Percentiles rank a stretch among this genome's conserved stretches.
Evolutionary conservation across 1,284 basidiomycete species (phyloP).

Genomic region (Fomitopsis palustris): DNA sequence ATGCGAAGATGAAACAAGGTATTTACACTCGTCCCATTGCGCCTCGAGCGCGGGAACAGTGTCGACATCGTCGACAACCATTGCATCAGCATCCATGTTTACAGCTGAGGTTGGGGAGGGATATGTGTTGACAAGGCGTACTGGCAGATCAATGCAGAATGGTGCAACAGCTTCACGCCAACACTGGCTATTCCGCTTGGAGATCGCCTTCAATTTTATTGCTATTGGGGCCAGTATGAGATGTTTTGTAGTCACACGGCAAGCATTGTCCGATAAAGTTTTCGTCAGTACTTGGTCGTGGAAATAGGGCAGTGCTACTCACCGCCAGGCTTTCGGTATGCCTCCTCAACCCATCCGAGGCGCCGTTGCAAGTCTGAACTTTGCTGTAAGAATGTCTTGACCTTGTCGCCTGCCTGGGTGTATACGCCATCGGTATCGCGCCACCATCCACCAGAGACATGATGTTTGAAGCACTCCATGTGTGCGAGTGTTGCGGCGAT

Average conservation of each 20-base stretch:
- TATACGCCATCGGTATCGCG: slow-evolving; percentile 2
- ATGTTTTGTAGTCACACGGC: not conserved
- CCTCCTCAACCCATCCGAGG: not conserved
- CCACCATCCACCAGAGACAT: slow-evolving; percentile 19
- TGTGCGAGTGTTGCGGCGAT: slow-evolving; percentile 35
- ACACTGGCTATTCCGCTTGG: too few relatives aligned
- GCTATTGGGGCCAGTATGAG: too few relatives aligned
- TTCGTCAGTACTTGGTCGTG: not conserved
- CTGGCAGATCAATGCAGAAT: not conserved
- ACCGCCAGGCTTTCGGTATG: not conserved
- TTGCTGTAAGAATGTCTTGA: slow-evolving; percentile 4
- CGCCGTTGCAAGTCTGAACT: not conserved
- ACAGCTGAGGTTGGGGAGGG: too few relatives aligned
- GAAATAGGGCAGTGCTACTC: not conserved
- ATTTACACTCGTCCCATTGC: not conserved
- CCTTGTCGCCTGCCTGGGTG: slow-evolving; percentile 6
- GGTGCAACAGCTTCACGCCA: not conserved
- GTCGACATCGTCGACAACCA: too few relatives aligned
- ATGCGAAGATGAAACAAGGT: not conserved
- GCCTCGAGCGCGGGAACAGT: too few relatives aligned
- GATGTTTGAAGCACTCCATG: slow-evolving; percentile 27
- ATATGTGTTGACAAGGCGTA: too few relatives aligned
- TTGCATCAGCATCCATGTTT: too few relatives aligned
- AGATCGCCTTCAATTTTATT: not conserved
- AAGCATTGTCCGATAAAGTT: not conserved